phyloP scores from a whole-genome alignment of 2,329 filamentous ascomycete species.

The Ophiobolus disseminans region DNA sequence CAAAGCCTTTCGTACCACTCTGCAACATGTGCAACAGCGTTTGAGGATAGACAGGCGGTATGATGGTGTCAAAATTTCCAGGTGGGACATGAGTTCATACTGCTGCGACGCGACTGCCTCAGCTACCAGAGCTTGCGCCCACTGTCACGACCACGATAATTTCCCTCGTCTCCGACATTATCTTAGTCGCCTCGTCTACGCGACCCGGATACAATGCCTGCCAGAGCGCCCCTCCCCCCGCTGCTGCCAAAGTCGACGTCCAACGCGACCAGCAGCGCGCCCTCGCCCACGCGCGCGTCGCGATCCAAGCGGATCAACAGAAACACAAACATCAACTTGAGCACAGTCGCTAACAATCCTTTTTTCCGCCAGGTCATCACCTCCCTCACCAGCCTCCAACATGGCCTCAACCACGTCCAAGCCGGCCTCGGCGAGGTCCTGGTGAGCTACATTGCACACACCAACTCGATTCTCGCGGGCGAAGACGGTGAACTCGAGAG shows the following conservation, averaged over 20 bases:
- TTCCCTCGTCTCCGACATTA: slow-evolving; percentile 2
- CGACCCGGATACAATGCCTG: slow-evolving; percentile 25
- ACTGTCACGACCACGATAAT: slow-evolving; percentile 10
- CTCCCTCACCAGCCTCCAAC: slow-evolving; percentile 79
- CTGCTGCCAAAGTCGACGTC: slow-evolving; percentile 12
- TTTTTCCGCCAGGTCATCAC: slow-evolving; percentile 68
- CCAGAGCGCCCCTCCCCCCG: slow-evolving; percentile 9
- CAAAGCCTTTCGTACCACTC: too few relatives aligned
- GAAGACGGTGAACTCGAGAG: slow-evolving; percentile 48
- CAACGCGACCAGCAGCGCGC: slow-evolving; percentile 22
- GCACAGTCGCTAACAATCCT: not conserved
- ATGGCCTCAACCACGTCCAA: slow-evolving; percentile 50
- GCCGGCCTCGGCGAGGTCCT: slow-evolving; percentile 77
- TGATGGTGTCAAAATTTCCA: too few relatives aligned
- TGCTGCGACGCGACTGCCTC: slow-evolving; percentile 25
- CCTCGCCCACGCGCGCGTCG: slow-evolving; percentile 9
- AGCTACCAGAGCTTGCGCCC: slow-evolving; percentile 6
- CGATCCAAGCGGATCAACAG: slow-evolving; percentile 2
- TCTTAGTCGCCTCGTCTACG: slow-evolving; percentile 31
- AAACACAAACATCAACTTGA: not conserved
- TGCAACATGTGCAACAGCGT: too few relatives aligned
- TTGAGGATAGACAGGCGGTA: too few relatives aligned
- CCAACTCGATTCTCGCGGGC: slow-evolving; percentile 73
- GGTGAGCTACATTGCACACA: slow-evolving; percentile 86
- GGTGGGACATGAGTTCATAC: too few relatives aligned